A percentile compares a stretch with the other conserved stretches of the same genome.
Evolutionary conservation across 768 basidiomycete species (phyloP).

Genomic region (Psilocybe cyanescens): DNA sequence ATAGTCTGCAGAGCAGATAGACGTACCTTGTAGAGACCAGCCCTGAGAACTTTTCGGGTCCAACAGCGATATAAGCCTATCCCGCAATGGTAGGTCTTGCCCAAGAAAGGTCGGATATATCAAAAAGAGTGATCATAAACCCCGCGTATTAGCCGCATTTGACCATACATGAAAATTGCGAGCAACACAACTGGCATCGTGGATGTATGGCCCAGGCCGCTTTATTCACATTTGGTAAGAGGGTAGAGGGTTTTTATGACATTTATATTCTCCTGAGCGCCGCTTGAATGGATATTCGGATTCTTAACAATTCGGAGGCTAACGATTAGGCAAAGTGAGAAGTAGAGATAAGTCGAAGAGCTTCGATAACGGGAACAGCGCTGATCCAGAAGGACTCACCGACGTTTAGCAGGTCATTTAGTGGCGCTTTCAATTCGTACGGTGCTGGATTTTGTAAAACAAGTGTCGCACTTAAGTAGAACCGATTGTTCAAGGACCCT

Average conservation of each 20-base stretch:
- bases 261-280: background rate
- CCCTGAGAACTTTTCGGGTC: slow-evolving; percentile 13
- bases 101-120: slow-evolving; percentile 5
- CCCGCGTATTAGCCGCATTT: background rate
- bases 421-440: too few species aligned
- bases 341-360: background rate
- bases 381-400: too few species aligned
- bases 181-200: background rate
- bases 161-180: slow-evolving; percentile 5
- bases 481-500: background rate
- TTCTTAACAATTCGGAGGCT: background rate
- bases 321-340: background rate
- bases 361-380: background rate
- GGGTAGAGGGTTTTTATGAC: slow-evolving; percentile 6
- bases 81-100: slow-evolving; percentile 7
- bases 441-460: background rate
- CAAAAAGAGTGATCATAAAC: background rate
- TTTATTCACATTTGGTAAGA: slow-evolving; percentile 6
- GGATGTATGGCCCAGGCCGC: background rate
- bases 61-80: background rate
- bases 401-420: too few species aligned
- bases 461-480: background rate
- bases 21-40: slow-evolving; percentile 20
- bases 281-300: background rate
- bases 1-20: background rate